phyloP scores from a whole-genome alignment of 768 basidiomycete genomes.

The Leccinum aurantiacum region DNA sequence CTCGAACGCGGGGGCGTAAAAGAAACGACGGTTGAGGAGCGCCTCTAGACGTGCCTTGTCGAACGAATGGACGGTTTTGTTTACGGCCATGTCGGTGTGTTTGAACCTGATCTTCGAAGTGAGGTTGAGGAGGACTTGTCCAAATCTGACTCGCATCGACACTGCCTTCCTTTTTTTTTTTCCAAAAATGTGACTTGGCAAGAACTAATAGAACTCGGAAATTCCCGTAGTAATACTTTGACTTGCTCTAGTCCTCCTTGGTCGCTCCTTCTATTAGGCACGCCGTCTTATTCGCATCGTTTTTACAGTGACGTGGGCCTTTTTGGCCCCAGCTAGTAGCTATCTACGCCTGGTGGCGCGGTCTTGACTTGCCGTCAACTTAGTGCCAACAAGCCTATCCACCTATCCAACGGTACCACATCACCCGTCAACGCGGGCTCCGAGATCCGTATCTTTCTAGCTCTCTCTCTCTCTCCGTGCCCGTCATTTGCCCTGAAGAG shows the following conservation, averaged over 20 bases:
- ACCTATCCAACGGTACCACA: constrained; percentile 1
- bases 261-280: no score
- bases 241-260: no score
- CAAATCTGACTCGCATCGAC: constrained; percentile 29
- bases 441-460: not conserved
- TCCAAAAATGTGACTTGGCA: not conserved
- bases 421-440: not conserved
- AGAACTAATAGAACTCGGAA: not conserved
- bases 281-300: no score
- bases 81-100: constrained; percentile 43
- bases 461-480: not conserved
- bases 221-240: not conserved
- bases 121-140: constrained; percentile 7
- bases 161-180: constrained; percentile 1
- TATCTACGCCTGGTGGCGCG: no score
- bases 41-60: constrained; percentile 85
- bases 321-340: no score
- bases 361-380: not conserved
- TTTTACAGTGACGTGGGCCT: no score
- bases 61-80: constrained; percentile 85
- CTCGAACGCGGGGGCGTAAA: constrained; percentile 97
- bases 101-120: constrained; percentile 5
- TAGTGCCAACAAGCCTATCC: not conserved
- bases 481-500: not conserved
- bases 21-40: constrained; percentile 87